Base-by-base conservation (phyloP, 2,329 filamentous ascomycete genomes). In the Arthrobotrys sinensis region DNA sequence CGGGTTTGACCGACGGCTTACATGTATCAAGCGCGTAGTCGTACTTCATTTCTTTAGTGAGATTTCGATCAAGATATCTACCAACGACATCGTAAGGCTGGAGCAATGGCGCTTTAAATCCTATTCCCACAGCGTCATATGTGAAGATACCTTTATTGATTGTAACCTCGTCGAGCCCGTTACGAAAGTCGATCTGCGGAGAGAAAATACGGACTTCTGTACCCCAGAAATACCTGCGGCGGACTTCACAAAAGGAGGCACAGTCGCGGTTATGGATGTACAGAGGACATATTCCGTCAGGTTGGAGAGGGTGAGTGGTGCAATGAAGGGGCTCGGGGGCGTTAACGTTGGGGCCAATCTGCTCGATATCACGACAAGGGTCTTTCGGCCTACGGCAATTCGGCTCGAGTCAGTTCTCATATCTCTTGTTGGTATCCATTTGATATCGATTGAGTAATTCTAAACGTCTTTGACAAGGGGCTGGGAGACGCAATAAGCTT, bases 231-330 rank as follows among this genome's bases (percentile, higher is more conserved):
- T 60, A 73, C 32, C 48, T n/a, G n/a, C 69, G 36, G 28, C 62
- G 69, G 4, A 60, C 28, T 52, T 73, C 60, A 19, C 69, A 73
- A 24, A 60, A 73, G 38, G 69, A 64, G 10, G 69, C 62, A 21
- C 60, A 66, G 38, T 73, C 69, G 28, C 16, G 38, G 32, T 34
- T 45, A 11, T 46, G 12, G n/a, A 21, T 46, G 12, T 7, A 38
- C 19, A 60, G 10, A 6, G 57, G 50, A 32, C 69, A 73, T 40
- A 16, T 52, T 11, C 69, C 69, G 4, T 28, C 24, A 2, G 24
- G 4, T 4, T 28, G 24, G 24, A 28, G 24, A 28, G 24, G 24
- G 24, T 28, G 24, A 28, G 24, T 28, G 24, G 24, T 28, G 24
- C 24, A 28, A 28, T 28, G 2, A 28, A 28, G 24, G 24, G 24